Conservation (phyloP, 495 filamentous ascomycete genomes). For the Daldinia bambusicola region DNA sequence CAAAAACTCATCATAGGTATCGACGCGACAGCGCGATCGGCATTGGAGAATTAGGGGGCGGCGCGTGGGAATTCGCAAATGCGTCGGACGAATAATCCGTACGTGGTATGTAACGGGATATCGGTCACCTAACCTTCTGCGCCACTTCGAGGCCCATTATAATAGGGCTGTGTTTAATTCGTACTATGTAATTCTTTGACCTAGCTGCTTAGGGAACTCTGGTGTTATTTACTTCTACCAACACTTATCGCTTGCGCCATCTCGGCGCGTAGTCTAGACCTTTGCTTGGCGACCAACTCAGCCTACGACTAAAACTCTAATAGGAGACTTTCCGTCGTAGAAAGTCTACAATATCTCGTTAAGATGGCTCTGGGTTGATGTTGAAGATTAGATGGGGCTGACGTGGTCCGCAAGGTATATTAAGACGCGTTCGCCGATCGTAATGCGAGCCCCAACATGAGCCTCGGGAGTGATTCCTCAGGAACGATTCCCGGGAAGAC, state of each 20-base stretch:
- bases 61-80: not conserved
- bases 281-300: not conserved
- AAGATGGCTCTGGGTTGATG: not conserved
- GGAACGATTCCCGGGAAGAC: not conserved
- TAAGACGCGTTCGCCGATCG: not conserved
- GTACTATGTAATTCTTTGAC: too few relatives aligned
- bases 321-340: not conserved
- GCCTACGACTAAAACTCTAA: not conserved
- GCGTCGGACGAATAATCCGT: not conserved
- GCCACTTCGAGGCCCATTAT: not conserved
- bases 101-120: too few relatives aligned
- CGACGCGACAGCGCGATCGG: not conserved
- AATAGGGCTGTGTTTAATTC: not conserved
- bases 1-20: not conserved
- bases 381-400: not conserved
- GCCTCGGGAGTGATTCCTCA: not conserved
- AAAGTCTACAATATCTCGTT: not conserved
- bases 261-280: not conserved
- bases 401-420: not conserved
- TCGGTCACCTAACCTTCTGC: not conserved
- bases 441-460: not conserved
- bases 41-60: not conserved
- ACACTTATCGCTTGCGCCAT: not conserved
- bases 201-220: too few relatives aligned
- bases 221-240: too few relatives aligned